Conservation (phyloP, 2,329 filamentous ascomycete genomes). For the Diaporthe helianthi region DNA sequence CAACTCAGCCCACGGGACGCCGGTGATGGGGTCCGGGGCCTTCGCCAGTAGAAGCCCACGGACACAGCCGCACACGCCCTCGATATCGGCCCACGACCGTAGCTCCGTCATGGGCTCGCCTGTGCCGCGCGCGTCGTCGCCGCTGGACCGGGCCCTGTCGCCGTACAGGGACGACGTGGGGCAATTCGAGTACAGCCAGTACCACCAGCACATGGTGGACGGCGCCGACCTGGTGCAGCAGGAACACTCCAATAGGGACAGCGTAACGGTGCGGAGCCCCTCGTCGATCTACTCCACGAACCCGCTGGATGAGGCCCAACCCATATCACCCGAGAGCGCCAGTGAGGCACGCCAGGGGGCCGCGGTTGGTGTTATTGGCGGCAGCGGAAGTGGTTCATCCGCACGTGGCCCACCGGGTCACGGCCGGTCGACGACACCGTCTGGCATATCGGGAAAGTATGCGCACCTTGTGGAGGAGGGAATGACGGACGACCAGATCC, state of each 20-base stretch:
- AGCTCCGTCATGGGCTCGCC: constrained; percentile 7
- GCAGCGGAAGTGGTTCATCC: constrained; percentile 12
- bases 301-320: constrained; percentile 3
- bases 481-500: constrained; percentile 65
- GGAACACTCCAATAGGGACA: constrained; percentile 3
- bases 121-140: constrained; percentile 25
- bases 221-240: constrained; percentile 19
- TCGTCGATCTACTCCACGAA: constrained; percentile 8
- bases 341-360: constrained; percentile 12
- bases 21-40: not conserved
- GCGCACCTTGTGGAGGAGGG: constrained; percentile 65
- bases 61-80: not conserved
- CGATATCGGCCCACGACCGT: constrained; percentile 1
- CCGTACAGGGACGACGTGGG: constrained; percentile 44
- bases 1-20: constrained; percentile 35
- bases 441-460: constrained; percentile 48
- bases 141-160: constrained; percentile 40
- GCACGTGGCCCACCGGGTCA: not conserved
- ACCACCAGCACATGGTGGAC: constrained; percentile 8
- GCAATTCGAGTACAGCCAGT: constrained; percentile 31
- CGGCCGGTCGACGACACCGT: constrained; percentile 39
- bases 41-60: constrained; percentile 32
- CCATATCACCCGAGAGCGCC: constrained; percentile 24
- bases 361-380: constrained; percentile 26
- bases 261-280: constrained; percentile 1